Evolutionary conservation across 176 grass and related monocot species (phyloP), one percentile per base, ranked within the genome.

Genomic region (Areca catechu): DNA sequence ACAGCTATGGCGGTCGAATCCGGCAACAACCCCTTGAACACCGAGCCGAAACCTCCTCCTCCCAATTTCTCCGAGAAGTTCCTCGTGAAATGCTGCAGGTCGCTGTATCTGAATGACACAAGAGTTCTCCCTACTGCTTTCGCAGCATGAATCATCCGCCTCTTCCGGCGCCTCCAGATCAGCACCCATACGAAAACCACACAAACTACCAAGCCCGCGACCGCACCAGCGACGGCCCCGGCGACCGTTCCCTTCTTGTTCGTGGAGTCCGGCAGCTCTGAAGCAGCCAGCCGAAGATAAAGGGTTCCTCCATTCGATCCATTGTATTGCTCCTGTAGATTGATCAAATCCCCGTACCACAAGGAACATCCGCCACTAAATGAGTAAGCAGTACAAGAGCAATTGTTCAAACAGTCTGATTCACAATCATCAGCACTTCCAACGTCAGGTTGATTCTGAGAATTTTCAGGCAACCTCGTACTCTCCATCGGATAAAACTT

Each of bases 391-490:
- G 7, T 43, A 43, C 34, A 43, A 12, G 34, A 43, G 9, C 34
- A 43, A 43, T 43, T 43, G 9, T 43, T 43, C 67, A 89, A 70
- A 74, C 90, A 95, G 55, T 66, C 73, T 3, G 19, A 29, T 28
- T 80, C 61, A 24, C 91, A 95, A 15, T 84, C 83, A 58, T 62
- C 29, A 24, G 60, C 60, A 48, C 67, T 84, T 0, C 29, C 48
- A 20, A 24, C 75, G 12, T 49, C 27, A 4, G 24, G 24, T 18
- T 80, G 27, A 54, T 23, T 66, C 54, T 71, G 53, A 14, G 67
- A 58, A 75, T 84, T 84, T 10, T 83, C 68, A 27, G 82, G 91
- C 18, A 83, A 73, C 49, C 54, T 67, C 73, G 79, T 58, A 47
- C 19, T 24, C 21, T 0, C 0, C 73, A 90, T 78, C 4, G 54